Evolutionary conservation across 2,329 filamentous ascomycete genomes (phyloP).

Genomic region (Scolecobasidium constrictum): DNA sequence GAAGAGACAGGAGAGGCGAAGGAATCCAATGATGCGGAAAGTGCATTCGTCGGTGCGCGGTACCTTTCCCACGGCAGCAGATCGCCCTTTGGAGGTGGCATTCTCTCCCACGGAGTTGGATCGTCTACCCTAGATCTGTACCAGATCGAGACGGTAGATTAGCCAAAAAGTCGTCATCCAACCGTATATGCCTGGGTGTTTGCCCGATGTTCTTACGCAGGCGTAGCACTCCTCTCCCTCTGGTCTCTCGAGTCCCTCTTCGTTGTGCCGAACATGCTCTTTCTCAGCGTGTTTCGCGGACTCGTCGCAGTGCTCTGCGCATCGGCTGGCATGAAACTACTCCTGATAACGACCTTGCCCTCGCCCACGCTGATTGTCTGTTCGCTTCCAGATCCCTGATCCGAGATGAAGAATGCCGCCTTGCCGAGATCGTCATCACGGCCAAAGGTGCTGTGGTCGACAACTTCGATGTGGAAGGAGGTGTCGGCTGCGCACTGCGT

Average conservation of each 20-base stretch:
- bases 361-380: slow-evolving; percentile 65
- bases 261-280: slow-evolving; percentile 37
- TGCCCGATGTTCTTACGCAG: background rate
- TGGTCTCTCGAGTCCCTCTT: slow-evolving; percentile 16
- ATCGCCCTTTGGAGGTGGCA: too few relatives aligned
- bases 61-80: too few relatives aligned
- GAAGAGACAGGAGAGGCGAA: too few relatives aligned
- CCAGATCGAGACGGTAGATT: too few relatives aligned
- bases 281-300: slow-evolving; percentile 27
- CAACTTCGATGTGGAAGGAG: slow-evolving; percentile 77
- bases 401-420: slow-evolving; percentile 81
- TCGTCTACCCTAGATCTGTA: too few relatives aligned
- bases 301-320: slow-evolving; percentile 27
- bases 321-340: slow-evolving; percentile 53
- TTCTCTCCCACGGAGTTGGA: too few relatives aligned
- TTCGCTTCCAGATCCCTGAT: slow-evolving; percentile 54
- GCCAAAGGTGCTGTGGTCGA: slow-evolving; percentile 75
- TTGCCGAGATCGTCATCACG: slow-evolving; percentile 79
- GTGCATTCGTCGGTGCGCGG: too few relatives aligned
- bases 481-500: slow-evolving; percentile 68
- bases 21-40: too few relatives aligned
- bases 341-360: slow-evolving; percentile 63
- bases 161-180: background rate
- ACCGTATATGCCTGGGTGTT: background rate
- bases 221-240: slow-evolving; percentile 12